phyloP scores from a whole-genome alignment of 495 filamentous ascomycete genomes.

The Penicillium tannophilum region DNA sequence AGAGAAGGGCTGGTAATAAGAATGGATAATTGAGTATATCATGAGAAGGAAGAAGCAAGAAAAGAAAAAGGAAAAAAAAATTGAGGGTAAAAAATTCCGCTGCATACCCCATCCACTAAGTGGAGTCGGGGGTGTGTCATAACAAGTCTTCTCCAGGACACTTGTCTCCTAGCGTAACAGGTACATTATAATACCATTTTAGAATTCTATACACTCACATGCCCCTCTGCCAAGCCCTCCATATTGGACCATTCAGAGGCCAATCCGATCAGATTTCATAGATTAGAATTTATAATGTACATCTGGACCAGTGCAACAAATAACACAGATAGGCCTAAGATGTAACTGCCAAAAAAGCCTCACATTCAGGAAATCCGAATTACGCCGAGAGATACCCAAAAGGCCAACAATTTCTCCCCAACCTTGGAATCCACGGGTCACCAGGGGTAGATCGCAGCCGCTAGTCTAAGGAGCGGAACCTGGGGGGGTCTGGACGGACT shows the following conservation, averaged over 20 bases:
- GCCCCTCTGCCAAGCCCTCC: background rate
- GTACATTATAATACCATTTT: background rate
- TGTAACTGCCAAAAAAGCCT: too few relatives aligned
- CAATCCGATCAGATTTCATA: background rate
- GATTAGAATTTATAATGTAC: background rate
- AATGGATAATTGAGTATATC: background rate
- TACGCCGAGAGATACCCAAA: slow-evolving; percentile 11
- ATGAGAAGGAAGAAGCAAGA: background rate
- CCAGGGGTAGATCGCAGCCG: slow-evolving; percentile 15
- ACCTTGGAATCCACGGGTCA: background rate
- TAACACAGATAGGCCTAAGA: too few relatives aligned
- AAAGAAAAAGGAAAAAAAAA: background rate
- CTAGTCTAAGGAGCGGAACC: slow-evolving; percentile 9
- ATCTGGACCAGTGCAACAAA: too few relatives aligned
- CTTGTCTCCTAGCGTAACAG: background rate
- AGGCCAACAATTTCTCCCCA: background rate
- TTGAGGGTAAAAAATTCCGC: background rate
- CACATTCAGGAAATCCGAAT: slow-evolving; percentile 11
- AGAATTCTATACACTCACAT: background rate
- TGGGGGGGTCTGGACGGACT: background rate
- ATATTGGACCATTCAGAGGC: too few relatives aligned
- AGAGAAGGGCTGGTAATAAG: too few relatives aligned
- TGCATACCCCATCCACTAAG: background rate
- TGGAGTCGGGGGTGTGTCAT: slow-evolving; percentile 5
- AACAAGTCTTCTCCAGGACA: slow-evolving; percentile 1